Evolutionary conservation across 2,329 filamentous ascomycete genomes (phyloP).

Genomic region (Verticillium albo-atrum): DNA sequence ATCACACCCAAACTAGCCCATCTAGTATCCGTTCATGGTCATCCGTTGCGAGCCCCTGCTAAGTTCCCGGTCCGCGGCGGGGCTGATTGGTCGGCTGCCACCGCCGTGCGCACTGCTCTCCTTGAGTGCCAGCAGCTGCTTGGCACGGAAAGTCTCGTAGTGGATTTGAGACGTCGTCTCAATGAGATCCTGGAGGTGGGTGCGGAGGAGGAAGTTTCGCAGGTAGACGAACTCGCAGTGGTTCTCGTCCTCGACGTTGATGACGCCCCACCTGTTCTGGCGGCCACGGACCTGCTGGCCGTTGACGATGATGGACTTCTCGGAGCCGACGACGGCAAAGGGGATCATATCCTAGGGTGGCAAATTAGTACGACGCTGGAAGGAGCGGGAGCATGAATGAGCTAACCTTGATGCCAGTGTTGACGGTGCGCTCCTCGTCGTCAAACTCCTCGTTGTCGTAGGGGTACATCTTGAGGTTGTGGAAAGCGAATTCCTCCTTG

Average conservation of each 20-base stretch:
- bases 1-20: neutral
- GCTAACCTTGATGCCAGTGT: constrained; percentile 88
- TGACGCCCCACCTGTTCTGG: constrained; percentile 98
- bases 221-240: constrained; percentile 99
- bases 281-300: constrained; percentile 96
- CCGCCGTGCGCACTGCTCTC: constrained; percentile 88
- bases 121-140: constrained; percentile 96
- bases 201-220: constrained; percentile 96
- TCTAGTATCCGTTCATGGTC: constrained; percentile 98
- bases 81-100: constrained; percentile 89
- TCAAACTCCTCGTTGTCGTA: constrained; percentile 99
- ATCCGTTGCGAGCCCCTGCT: constrained; percentile 96
- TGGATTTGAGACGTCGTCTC: constrained; percentile 99
- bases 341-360: constrained; percentile 74
- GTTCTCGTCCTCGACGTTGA: constrained; percentile 98
- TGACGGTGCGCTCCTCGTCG: constrained; percentile 89
- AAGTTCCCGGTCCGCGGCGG: constrained; percentile 87
- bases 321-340: constrained; percentile 95
- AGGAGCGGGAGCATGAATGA: neutral
- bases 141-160: constrained; percentile 99
- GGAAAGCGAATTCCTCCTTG: constrained; percentile 99
- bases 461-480: constrained; percentile 99
- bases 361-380: constrained; percentile 24
- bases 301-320: constrained; percentile 96
- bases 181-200: constrained; percentile 96